phyloP scores from a whole-genome alignment of 2,329 filamentous ascomycete species.

The Geosmithia flava region DNA sequence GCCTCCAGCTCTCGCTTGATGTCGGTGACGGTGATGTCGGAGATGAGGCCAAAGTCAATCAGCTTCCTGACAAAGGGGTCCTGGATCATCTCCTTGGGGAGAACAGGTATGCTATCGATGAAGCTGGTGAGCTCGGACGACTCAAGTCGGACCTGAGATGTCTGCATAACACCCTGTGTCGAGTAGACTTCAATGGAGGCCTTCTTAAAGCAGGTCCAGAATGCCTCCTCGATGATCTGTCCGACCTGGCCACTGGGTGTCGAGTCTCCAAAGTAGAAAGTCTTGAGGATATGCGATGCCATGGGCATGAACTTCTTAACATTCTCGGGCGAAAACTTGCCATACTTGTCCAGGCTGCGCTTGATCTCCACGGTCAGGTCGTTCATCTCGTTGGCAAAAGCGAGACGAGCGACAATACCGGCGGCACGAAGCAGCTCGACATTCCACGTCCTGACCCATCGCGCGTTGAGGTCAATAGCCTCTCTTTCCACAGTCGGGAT shows the following conservation, averaged over 20 bases:
- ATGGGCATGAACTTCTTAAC: constrained; percentile 61
- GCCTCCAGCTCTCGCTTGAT: constrained; percentile 73
- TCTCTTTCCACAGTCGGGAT: constrained; percentile 97
- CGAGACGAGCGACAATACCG: constrained; percentile 79
- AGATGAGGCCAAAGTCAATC: constrained; percentile 75
- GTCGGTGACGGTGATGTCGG: constrained; percentile 74
- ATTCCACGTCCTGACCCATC: constrained; percentile 93
- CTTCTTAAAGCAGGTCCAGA: constrained; percentile 83
- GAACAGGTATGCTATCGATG: constrained; percentile 75
- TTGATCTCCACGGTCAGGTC: constrained; percentile 53
- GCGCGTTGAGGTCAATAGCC: constrained; percentile 90
- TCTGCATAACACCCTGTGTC: constrained; percentile 76
- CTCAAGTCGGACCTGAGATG: constrained; percentile 67
- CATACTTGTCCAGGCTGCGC: constrained; percentile 27
- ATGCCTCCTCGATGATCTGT: constrained; percentile 82
- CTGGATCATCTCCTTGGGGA: constrained; percentile 64
- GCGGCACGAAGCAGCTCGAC: constrained; percentile 83
- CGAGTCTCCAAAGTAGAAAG: constrained; percentile 80
- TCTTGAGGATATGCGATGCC: constrained; percentile 71
- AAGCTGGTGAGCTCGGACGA: constrained; percentile 57
- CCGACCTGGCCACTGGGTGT: constrained; percentile 79
- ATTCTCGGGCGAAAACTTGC: constrained; percentile 48
- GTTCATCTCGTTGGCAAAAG: constrained; percentile 78
- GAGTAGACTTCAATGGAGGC: constrained; percentile 81
- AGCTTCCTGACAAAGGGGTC: constrained; percentile 70